Percentiles rank a stretch among this genome's conserved stretches.
Conservation (phyloP, 305 asterid genomes). For the Ilex paraguariensis region DNA sequence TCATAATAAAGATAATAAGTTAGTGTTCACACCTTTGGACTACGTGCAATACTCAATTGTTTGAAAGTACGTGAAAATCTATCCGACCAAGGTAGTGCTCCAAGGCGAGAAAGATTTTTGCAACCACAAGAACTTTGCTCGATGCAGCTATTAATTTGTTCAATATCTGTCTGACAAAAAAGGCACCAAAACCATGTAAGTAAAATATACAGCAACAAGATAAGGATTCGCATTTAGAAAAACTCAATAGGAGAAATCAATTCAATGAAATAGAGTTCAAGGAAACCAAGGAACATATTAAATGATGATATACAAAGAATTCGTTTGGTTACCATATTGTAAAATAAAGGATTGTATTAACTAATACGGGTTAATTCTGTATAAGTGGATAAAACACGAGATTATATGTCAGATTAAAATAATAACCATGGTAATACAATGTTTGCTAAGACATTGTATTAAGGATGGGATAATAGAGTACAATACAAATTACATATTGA, state of each 20-base stretch:
- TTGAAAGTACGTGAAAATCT: conserved; percentile 63
- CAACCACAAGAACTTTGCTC: conserved; percentile 71
- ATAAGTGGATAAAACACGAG: too few species aligned
- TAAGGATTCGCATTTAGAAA: too few species aligned
- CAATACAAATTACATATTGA: background rate
- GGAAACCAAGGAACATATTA: background rate
- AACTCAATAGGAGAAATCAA: background rate
- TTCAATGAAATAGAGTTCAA: background rate
- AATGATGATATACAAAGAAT: background rate
- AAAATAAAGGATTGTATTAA: too few species aligned
- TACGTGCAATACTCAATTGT: conserved; percentile 57
- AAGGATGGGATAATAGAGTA: background rate
- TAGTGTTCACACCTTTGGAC: conserved; percentile 58
- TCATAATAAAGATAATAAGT: conserved; percentile 1
- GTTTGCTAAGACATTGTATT: too few species aligned
- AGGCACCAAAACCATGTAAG: conserved; percentile 10
- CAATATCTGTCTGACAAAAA: conserved; percentile 55
- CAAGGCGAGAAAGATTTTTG: conserved; percentile 52
- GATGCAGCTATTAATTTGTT: conserved; percentile 50
- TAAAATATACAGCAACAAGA: background rate
- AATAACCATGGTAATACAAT: too few species aligned
- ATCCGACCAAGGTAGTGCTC: conserved; percentile 75
- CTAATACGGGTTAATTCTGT: too few species aligned
- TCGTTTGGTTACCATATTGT: too few species aligned
- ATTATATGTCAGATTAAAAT: too few species aligned